These are phyloP conservation scores for Cenchrus fungigraminus DNA, from an alignment of 176 grass and related monocot species.

Conservation along the genomic window DNA sequence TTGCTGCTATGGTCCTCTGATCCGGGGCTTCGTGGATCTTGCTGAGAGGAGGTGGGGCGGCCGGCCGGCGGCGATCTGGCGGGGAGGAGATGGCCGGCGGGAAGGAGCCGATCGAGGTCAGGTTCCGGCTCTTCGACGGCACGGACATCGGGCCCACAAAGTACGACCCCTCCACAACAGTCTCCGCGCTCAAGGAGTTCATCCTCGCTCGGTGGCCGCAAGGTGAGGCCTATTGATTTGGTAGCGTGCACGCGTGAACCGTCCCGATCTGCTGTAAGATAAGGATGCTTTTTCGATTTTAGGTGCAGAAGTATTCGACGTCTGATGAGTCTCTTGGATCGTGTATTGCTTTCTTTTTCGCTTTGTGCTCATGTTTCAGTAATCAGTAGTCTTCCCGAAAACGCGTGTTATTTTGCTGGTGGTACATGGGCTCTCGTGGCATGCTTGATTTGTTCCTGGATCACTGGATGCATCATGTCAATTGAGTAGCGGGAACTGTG, in stretches of 20 bases:
- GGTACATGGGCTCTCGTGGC: neutral
- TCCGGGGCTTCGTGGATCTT: constrained; percentile 41
- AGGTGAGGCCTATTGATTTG: constrained; percentile 62
- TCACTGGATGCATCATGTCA: neutral
- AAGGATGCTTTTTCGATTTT: constrained; percentile 1
- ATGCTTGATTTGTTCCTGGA: constrained; percentile 1
- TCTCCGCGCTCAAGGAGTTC: constrained; percentile 84
- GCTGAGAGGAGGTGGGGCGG: constrained; percentile 29
- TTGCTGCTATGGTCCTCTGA: constrained; percentile 51
- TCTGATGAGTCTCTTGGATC: constrained; percentile 16
- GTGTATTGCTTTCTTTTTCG: constrained; percentile 22
- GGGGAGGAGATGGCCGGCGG: constrained; percentile 53
- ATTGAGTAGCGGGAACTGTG: constrained; percentile 17
- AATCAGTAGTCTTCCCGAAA: neutral
- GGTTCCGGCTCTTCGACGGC: constrained; percentile 84
- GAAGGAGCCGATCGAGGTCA: constrained; percentile 81
- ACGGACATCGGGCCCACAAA: constrained; percentile 89
- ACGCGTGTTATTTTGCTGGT: neutral
- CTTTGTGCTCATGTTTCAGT: constrained; percentile 9
- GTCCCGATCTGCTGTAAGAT: constrained; percentile 22
- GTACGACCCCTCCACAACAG: constrained; percentile 77
- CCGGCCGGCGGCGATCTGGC: constrained; percentile 46
- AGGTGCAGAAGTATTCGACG: constrained; percentile 2
- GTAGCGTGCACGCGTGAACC: neutral
- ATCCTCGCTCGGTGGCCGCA: constrained; percentile 89